Conservation (phyloP, 257 asterid species). For the Eustoma russellianum region DNA sequence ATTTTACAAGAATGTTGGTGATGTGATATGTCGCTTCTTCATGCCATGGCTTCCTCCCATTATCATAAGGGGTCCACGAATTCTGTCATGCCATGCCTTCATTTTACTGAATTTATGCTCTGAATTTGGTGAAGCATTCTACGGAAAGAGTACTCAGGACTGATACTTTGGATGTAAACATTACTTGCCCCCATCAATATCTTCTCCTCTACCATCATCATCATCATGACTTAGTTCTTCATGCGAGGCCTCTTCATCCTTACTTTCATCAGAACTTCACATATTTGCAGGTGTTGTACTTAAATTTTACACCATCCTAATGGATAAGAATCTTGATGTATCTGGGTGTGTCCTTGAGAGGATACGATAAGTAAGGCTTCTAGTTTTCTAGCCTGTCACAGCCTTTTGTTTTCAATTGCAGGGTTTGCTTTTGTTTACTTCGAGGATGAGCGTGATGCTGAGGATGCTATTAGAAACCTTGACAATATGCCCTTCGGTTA, state of each 20-base stretch:
- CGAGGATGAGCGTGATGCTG: slow-evolving; percentile 89
- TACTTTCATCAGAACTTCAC: slow-evolving; percentile 72
- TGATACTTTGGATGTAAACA: slow-evolving; percentile 47
- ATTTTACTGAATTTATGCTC: slow-evolving; percentile 60
- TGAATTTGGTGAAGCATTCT: slow-evolving; percentile 84
- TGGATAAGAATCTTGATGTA: slow-evolving; percentile 34
- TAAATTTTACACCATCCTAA: slow-evolving; percentile 21
- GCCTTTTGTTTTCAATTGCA: slow-evolving; percentile 9
- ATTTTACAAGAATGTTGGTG: slow-evolving; percentile 48
- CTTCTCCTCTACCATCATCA: slow-evolving; percentile 27
- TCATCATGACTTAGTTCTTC: slow-evolving; percentile 62
- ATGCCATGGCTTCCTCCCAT: slow-evolving; percentile 61
- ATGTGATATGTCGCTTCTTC: slow-evolving; percentile 54
- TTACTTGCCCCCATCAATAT: slow-evolving; percentile 47
- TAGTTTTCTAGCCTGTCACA: slow-evolving; percentile 15
- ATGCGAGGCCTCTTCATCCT: slow-evolving; percentile 78
- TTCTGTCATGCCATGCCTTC: slow-evolving; percentile 75
- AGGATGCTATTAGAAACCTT: slow-evolving; percentile 68
- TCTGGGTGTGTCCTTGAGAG: slow-evolving; percentile 18
- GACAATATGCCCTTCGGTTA: slow-evolving; percentile 62
- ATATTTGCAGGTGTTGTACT: slow-evolving; percentile 87
- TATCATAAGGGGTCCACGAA: slow-evolving; percentile 56
- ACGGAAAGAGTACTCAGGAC: slow-evolving; percentile 56
- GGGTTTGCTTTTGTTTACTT: slow-evolving; percentile 88
- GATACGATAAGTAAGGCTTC: slow-evolving; percentile 5